phyloP scores from a whole-genome alignment of 2,329 filamentous ascomycete species.

The Colletotrichum liriopes region DNA sequence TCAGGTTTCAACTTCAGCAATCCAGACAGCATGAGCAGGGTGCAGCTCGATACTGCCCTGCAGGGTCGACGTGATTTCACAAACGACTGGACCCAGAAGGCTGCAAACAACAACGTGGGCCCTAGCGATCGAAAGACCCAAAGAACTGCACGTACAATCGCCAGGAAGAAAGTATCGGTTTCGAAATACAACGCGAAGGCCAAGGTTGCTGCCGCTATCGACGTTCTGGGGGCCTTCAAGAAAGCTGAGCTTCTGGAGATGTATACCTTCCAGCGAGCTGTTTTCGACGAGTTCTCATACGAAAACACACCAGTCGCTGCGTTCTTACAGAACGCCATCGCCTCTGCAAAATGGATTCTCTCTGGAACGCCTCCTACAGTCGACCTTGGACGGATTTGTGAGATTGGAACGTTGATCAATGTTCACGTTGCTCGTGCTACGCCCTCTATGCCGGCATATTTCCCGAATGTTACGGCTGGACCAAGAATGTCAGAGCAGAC shows the following conservation, averaged over 20 bases:
- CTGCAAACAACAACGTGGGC: constrained; percentile 13
- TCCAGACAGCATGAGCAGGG: neutral
- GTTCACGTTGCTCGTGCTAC: constrained; percentile 58
- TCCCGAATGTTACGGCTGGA: constrained; percentile 56
- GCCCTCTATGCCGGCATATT: constrained; percentile 50
- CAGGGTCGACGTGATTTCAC: neutral
- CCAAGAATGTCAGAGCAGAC: constrained; percentile 50
- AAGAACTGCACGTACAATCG: neutral
- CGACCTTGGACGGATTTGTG: constrained; percentile 55
- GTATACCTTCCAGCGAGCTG: constrained; percentile 56
- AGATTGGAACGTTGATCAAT: constrained; percentile 53
- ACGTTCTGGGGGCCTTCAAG: constrained; percentile 36
- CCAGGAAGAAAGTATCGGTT: constrained; percentile 24
- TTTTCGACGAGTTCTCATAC: constrained; percentile 63
- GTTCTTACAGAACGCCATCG: constrained; percentile 53
- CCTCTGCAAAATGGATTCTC: constrained; percentile 59
- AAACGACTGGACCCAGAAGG: neutral
- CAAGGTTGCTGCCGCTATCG: neutral
- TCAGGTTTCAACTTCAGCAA: constrained; percentile 17
- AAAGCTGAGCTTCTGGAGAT: constrained; percentile 51
- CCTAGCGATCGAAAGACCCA: constrained; percentile 35
- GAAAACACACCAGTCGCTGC: constrained; percentile 49
- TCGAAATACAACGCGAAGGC: neutral
- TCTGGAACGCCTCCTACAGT: constrained; percentile 60
- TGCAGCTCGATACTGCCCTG: constrained; percentile 2